These are phyloP conservation scores for Podosphaera fusca DNA, from an alignment of 2,329 filamentous ascomycete species.

Conservation along the genomic window DNA sequence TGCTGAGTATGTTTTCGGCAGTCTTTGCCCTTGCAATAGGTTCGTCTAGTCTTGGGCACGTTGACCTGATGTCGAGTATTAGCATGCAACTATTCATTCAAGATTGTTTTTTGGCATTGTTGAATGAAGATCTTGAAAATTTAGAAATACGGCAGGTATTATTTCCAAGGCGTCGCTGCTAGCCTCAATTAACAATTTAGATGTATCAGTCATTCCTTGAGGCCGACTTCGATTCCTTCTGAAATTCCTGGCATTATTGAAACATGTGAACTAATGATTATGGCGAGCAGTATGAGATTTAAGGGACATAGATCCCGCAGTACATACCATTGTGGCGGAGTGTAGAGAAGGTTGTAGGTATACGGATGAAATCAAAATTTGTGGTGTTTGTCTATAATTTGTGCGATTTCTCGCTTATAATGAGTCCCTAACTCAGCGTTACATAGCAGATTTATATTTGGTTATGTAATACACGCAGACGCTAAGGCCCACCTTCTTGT, in stretches of 20 bases:
- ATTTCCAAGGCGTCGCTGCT: background rate
- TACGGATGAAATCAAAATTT: background rate
- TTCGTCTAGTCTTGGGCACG: conserved; percentile 93
- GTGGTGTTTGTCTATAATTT: background rate
- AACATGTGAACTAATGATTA: background rate
- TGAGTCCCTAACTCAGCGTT: no score
- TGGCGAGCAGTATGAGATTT: background rate
- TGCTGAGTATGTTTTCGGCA: conserved; percentile 82
- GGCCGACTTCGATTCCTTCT: no score
- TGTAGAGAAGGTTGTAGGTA: background rate
- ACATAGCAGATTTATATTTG: no score
- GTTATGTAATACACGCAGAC: no score
- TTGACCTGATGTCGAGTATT: conserved; percentile 38
- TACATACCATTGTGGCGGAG: background rate
- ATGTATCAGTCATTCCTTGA: no score
- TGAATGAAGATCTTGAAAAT: background rate
- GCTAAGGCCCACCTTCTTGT: no score
- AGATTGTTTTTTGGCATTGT: background rate
- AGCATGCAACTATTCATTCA: background rate
- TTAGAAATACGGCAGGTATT: background rate
- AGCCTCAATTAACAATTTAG: no score
- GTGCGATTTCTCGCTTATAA: background rate
- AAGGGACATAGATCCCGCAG: no score
- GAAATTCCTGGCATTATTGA: no score
- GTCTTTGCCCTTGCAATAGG: conserved; percentile 91